Evolutionary conservation across 2,329 filamentous ascomycete species (phyloP), one percentile per base, ranked within the genome.

Genomic region (Penicillium sp.): DNA sequence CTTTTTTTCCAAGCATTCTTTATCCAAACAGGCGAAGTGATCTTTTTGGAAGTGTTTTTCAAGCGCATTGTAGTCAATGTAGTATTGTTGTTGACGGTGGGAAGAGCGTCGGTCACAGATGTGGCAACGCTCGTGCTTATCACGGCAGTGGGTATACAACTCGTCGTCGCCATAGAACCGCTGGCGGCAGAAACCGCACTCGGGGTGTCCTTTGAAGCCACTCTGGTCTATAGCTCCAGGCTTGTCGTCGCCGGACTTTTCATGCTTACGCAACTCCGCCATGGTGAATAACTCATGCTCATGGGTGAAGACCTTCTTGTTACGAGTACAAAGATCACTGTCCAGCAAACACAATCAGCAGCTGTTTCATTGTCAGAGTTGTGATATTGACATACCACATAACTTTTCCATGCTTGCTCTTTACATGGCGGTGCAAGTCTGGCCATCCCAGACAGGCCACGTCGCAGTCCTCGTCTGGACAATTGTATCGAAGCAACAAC

Each of bases 281-380:
- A 85, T 82, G 0, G 89, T 88, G 71, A 97, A 97, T 1, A 99
- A 81, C 59, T 95, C 90, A 70, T 99, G 94, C 74, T 99, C 94
- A 74, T 99, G 94, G 1, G 94, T 97, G 66, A 99, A 99, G 32
- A 97, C 91, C 69, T 96, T 97, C 76, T 99, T 99, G 78, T 97
- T 92, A 56, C 91, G 81, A 7, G 92, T 89, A 74, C 92, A 97
- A 10, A 96, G 80, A 72, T 96, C 91, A 73, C 89, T 82, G 57
- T 26, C 26, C 16, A 9, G n/a, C n/a, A n/a, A n/a, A 39, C 23
- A 11, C 9, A 5, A 51, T 66, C 11, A 63, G 49, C 47, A 26
- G 11, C 18, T 35, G n/a, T 39, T 27, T 56, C 50, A 32, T 7
- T 5, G 23, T 59, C 46, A 54, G 58, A 14, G n/a, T 10, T 19